A percentile compares a stretch with the other conserved stretches of the same genome.
Conservation (phyloP, 371 early-diverging fungal genomes). For the Rhizopus stolonifer region DNA sequence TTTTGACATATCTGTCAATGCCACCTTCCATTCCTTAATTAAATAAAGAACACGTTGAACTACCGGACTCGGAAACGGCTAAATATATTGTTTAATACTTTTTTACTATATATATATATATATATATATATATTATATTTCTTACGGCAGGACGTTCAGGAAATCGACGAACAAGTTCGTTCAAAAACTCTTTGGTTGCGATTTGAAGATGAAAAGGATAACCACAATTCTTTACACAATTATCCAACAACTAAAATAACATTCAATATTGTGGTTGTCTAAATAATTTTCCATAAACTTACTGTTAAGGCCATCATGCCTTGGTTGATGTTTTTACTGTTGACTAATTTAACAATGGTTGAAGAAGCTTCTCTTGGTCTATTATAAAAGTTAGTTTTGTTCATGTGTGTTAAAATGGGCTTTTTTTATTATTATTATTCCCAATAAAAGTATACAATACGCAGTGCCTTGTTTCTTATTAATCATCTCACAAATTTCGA, state of each 20-base stretch:
- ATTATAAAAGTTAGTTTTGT: neutral
- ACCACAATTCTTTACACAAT: conserved; percentile 97
- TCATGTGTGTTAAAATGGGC: neutral
- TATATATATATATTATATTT: no score
- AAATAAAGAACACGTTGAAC: conserved; percentile 88
- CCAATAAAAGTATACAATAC: conserved; percentile 48
- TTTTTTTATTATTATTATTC: neutral
- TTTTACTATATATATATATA: neutral
- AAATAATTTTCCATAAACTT: conserved; percentile 9
- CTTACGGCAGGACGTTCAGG: conserved; percentile 86
- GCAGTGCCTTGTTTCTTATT: conserved; percentile 84
- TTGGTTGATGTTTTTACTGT: conserved; percentile 70
- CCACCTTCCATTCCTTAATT: conserved; percentile 93
- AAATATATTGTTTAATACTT: neutral
- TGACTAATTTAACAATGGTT: conserved; percentile 76
- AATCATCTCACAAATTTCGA: conserved; percentile 93
- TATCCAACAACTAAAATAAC: conserved; percentile 77
- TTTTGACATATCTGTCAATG: conserved; percentile 81
- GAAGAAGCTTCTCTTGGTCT: conserved; percentile 91
- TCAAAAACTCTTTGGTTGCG: conserved; percentile 93
- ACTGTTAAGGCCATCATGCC: conserved; percentile 80
- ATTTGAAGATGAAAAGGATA: conserved; percentile 96
- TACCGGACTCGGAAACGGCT: conserved; percentile 60
- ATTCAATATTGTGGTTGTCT: neutral
- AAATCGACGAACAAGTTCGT: conserved; percentile 92